Evolutionary conservation across 441 rosid genomes (phyloP).

Genomic region (Brassica balearica): DNA sequence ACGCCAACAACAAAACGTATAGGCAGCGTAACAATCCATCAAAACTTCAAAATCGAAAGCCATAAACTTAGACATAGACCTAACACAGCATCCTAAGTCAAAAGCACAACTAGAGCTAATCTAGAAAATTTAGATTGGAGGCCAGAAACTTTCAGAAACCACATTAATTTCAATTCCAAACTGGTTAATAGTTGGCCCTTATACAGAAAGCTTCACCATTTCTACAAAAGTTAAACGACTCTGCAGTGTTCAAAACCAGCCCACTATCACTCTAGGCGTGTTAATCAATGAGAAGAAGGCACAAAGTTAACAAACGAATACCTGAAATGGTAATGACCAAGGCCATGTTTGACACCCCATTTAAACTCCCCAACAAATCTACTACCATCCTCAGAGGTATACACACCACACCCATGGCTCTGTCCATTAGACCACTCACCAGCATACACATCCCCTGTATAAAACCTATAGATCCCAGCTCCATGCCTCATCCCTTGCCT

Average conservation of each 20-base stretch:
- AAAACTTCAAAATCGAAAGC: constrained; percentile 21
- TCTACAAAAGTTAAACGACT: neutral
- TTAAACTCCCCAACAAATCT: constrained; percentile 65
- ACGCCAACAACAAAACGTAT: neutral
- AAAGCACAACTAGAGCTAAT: too few relatives aligned
- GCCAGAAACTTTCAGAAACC: neutral
- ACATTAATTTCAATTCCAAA: neutral
- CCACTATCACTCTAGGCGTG: too few relatives aligned
- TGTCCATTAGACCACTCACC: constrained; percentile 79
- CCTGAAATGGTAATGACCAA: constrained; percentile 74
- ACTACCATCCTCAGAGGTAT: constrained; percentile 65
- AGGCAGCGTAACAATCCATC: constrained; percentile 16
- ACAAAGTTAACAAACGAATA: constrained; percentile 23
- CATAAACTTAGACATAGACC: neutral
- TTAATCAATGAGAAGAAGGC: neutral
- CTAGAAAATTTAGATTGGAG: too few relatives aligned
- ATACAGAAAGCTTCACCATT: neutral
- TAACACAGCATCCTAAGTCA: neutral
- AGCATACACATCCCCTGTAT: constrained; percentile 65
- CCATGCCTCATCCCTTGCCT: constrained; percentile 73
- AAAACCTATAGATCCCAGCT: constrained; percentile 60
- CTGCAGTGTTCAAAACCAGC: constrained; percentile 8
- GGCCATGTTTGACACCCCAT: constrained; percentile 70
- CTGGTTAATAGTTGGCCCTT: neutral
- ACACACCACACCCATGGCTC: constrained; percentile 67